Percentiles rank a stretch among this genome's conserved stretches.
Conservation (phyloP, 179 eudicot genomes). For the Spinacia oleracea region DNA sequence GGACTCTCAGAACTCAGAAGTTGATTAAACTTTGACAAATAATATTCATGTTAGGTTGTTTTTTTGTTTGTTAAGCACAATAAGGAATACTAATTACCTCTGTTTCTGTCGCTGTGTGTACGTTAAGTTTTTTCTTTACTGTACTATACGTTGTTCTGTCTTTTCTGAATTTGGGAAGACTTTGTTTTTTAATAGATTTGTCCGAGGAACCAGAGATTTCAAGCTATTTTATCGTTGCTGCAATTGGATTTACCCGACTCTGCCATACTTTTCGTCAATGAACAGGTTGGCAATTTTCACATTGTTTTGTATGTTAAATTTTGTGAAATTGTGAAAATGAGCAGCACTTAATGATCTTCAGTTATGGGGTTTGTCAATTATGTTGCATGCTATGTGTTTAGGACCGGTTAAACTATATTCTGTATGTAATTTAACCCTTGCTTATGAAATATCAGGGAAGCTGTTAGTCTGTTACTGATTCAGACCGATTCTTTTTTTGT, state of each 20-base stretch:
- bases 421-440: neutral
- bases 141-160: slow-evolving; percentile 14
- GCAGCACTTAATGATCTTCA: neutral
- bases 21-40: neutral
- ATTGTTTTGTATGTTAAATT: neutral
- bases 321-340: neutral
- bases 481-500: neutral
- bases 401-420: neutral
- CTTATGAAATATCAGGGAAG: neutral
- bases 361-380: neutral
- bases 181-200: slow-evolving; percentile 48
- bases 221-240: slow-evolving; percentile 62
- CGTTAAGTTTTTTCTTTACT: slow-evolving; percentile 1
- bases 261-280: slow-evolving; percentile 82
- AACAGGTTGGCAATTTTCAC: slow-evolving; percentile 58
- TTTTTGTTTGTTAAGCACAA: slow-evolving; percentile 1
- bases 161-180: neutral
- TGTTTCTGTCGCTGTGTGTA: neutral
- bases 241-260: slow-evolving; percentile 69
- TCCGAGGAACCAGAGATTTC: slow-evolving; percentile 51
- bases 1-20: neutral
- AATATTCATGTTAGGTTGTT: neutral
- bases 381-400: neutral
- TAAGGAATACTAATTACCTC: neutral
- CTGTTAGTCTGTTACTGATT: neutral